Percentiles rank a stretch among this genome's conserved stretches.
phyloP scores from a whole-genome alignment of 352 stramenopile genomes.

The Hyaloperonospora arabidopsidis region DNA sequence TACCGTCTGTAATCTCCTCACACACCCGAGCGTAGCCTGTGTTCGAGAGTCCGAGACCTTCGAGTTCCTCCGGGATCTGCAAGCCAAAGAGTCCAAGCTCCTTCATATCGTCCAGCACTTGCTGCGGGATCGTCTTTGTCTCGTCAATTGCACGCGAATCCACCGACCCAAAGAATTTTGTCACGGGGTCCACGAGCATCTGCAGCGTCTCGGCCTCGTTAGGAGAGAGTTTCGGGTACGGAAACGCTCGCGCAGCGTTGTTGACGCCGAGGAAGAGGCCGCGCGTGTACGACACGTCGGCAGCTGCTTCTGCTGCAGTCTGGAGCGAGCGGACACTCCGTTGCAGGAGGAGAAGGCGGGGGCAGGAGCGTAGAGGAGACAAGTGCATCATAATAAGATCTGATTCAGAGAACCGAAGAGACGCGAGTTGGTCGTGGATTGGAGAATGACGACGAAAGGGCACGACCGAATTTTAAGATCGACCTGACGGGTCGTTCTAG shows the following conservation, averaged over 20 bases:
- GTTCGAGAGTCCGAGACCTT: conserved; percentile 74
- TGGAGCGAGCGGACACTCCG: conserved; percentile 40
- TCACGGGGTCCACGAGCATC: conserved; percentile 77
- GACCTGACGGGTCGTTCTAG: too few relatives aligned
- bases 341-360: conserved; percentile 14
- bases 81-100: conserved; percentile 81
- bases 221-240: conserved; percentile 67
- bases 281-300: conserved; percentile 70
- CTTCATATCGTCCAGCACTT: conserved; percentile 71
- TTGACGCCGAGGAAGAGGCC: conserved; percentile 79
- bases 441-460: too few relatives aligned
- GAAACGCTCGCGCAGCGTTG: conserved; percentile 68
- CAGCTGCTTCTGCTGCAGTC: conserved; percentile 56
- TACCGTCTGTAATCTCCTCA: conserved; percentile 78
- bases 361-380: too few relatives aligned
- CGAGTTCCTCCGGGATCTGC: conserved; percentile 76
- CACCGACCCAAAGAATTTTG: conserved; percentile 68
- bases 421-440: too few relatives aligned
- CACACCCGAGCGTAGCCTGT: conserved; percentile 80
- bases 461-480: too few relatives aligned
- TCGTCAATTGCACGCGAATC: conserved; percentile 73
- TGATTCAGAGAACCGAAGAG: too few relatives aligned
- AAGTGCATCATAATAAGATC: too few relatives aligned
- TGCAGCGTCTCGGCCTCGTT: conserved; percentile 73
- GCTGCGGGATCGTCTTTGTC: conserved; percentile 66